These are phyloP conservation scores for Vitis amurensis DNA, from an alignment of 164 flowering plant genomes.

Conservation along the genomic window DNA sequence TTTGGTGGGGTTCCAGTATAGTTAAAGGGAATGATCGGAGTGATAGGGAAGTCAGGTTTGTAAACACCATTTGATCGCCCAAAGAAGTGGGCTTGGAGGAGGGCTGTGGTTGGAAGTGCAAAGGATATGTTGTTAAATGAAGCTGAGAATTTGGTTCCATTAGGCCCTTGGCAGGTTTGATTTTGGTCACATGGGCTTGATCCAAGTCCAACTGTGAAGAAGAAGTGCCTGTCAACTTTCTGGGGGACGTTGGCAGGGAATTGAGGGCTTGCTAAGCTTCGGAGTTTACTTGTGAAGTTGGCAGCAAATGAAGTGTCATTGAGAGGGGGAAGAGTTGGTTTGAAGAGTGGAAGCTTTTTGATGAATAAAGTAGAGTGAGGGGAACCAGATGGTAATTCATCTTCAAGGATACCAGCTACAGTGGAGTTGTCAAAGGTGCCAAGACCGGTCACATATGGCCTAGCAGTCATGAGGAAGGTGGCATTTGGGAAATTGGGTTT, in stretches of 20 bases:
- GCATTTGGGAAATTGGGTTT: slow-evolving; percentile 15
- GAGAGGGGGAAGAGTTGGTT: slow-evolving; percentile 30
- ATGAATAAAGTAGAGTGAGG: slow-evolving; percentile 5
- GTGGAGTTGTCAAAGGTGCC: slow-evolving; percentile 33
- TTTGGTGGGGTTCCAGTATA: slow-evolving; percentile 31
- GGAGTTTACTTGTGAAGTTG: slow-evolving; percentile 21
- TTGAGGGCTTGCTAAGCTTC: slow-evolving; percentile 29
- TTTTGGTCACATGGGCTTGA: slow-evolving; percentile 28
- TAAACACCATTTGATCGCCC: slow-evolving; percentile 21
- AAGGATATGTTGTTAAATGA: slow-evolving; percentile 39
- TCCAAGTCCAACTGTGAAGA: slow-evolving; percentile 43
- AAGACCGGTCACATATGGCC: slow-evolving; percentile 28
- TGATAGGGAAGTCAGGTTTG: slow-evolving; percentile 20
- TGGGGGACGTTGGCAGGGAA: slow-evolving; percentile 42
- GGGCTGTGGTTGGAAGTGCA: slow-evolving; percentile 31
- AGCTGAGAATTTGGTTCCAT: slow-evolving; percentile 38
- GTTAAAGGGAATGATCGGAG: slow-evolving; percentile 14
- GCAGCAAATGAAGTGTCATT: slow-evolving; percentile 37
- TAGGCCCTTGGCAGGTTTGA: slow-evolving; percentile 45
- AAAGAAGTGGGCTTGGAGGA: slow-evolving; percentile 26
- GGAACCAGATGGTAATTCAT: slow-evolving; percentile 5
- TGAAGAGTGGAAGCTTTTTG: slow-evolving; percentile 29
- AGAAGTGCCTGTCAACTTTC: slow-evolving; percentile 25
- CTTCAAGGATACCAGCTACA: slow-evolving; percentile 23
- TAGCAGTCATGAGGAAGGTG: slow-evolving; percentile 24